Evolutionary conservation across 140 eudicot species (phyloP).

Genomic region (Flaveria floridana): DNA sequence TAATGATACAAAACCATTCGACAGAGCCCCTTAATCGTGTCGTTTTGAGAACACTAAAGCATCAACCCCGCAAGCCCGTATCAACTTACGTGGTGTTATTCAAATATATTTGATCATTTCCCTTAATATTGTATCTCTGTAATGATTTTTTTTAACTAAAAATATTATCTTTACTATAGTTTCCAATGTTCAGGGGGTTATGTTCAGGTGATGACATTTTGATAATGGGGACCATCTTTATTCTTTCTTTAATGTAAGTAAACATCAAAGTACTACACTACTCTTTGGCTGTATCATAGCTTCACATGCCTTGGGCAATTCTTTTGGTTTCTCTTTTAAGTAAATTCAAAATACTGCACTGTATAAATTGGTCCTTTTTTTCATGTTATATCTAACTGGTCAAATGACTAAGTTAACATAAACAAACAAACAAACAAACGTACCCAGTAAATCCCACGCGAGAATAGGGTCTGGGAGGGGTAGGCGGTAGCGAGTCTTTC

Average conservation of each 20-base stretch:
- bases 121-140: slow-evolving; percentile 7
- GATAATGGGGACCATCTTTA: slow-evolving; percentile 11
- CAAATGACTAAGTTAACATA: background rate
- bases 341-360: background rate
- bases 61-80: background rate
- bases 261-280: slow-evolving; percentile 38
- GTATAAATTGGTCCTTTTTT: background rate
- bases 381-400: background rate
- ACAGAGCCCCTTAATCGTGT: slow-evolving; percentile 69
- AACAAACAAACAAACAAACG: no score
- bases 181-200: background rate
- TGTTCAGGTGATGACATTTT: slow-evolving; percentile 6
- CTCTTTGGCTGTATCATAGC: slow-evolving; percentile 37
- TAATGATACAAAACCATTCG: slow-evolving; percentile 90
- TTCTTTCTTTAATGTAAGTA: slow-evolving; percentile 13
- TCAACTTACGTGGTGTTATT: background rate
- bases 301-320: slow-evolving; percentile 21
- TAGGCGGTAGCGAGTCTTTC: no score
- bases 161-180: background rate
- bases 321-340: slow-evolving; percentile 5
- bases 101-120: slow-evolving; percentile 17
- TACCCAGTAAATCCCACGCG: no score
- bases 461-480: no score
- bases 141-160: background rate
- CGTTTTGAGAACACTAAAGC: background rate